Evolutionary conservation across 2,329 filamentous ascomycete species (phyloP), one percentile per base, ranked within the genome.

Genomic region (Cladosporium sp.): DNA sequence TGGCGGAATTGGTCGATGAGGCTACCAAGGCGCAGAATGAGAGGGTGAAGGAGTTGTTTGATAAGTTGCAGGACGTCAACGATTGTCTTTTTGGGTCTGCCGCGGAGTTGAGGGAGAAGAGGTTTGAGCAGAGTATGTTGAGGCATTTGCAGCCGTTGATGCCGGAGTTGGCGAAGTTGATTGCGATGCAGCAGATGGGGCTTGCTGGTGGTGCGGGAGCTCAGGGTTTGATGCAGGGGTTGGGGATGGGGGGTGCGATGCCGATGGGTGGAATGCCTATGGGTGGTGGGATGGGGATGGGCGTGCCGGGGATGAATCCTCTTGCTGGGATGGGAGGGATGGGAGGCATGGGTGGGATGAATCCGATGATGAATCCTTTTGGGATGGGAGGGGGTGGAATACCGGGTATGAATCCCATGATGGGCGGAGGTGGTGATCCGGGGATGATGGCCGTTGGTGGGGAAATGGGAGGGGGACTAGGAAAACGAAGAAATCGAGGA

Each of bases 11-110:
- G 19, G 29, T 36, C 32, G 39, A 19, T 32, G 32, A 49, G 11
- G 45, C 43, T 25, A 50, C 50, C 7, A 50, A 50, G 51, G 22
- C 41, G 41, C 54, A 57, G 25, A 53, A 54, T 15, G 52, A 56
- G 25, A 38, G 52, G 12, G 50, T 54, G 46, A 47, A 49, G 22
- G 49, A 52, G 38, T 29, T 32, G 29, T 36, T 57, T 6, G 53
- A 57, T 16, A 49, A 59, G 11, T 43, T 56, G 43, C 49, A 43
- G 15, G 50, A 57, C 25, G 39, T 52, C 39, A 53, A 59, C 36
- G 54, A 57, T 2, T 53, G 60, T 22, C 30, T 60, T 18, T 62
- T 59, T 48, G 59, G 59, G 18, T 56, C 50, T 5, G 57, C 57
- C 19, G 42, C 43, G n/a, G 59, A 62, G 48, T 43, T 51, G 12